phyloP scores from a whole-genome alignment of 257 asterid genomes.

The Eucommia ulmoides region DNA sequence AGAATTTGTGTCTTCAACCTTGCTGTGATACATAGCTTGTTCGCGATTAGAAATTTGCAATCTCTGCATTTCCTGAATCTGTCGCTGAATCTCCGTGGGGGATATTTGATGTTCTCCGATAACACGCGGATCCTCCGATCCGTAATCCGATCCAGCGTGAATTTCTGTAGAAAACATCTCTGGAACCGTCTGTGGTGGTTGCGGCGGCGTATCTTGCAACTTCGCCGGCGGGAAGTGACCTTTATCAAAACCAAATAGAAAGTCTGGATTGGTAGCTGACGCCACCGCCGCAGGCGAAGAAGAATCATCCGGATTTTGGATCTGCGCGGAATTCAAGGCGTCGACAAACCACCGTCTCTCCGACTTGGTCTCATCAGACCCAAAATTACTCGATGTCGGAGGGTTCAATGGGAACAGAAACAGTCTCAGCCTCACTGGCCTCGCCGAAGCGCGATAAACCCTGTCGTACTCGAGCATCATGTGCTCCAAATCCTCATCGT shows the following conservation, averaged over 20 bases:
- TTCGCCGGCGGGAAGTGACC: constrained; percentile 12
- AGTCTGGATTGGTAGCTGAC: constrained; percentile 15
- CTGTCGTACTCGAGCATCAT: constrained; percentile 60
- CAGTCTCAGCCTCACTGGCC: constrained; percentile 35
- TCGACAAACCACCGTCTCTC: constrained; percentile 33
- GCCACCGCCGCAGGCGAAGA: constrained; percentile 9
- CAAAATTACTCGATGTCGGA: constrained; percentile 16
- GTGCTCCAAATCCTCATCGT: constrained; percentile 51
- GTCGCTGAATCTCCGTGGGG: neutral
- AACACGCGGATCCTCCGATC: neutral
- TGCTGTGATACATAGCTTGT: neutral
- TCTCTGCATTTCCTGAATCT: neutral
- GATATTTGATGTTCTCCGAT: neutral
- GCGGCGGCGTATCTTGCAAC: constrained; percentile 7
- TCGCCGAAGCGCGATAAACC: constrained; percentile 18
- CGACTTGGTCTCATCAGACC: constrained; percentile 19
- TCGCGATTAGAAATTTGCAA: neutral
- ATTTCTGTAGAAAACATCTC: constrained; percentile 8
- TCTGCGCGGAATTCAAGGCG: constrained; percentile 29
- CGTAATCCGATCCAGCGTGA: constrained; percentile 5
- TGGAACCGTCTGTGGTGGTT: constrained; percentile 4
- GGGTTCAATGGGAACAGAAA: constrained; percentile 26
- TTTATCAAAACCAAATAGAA: constrained; percentile 25
- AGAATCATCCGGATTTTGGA: constrained; percentile 16
- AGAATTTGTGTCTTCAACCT: neutral